Percentiles rank a stretch among this genome's conserved stretches.
Evolutionary conservation across 2,329 filamentous ascomycete species (phyloP).

Genomic region (Beauveria sp.): DNA sequence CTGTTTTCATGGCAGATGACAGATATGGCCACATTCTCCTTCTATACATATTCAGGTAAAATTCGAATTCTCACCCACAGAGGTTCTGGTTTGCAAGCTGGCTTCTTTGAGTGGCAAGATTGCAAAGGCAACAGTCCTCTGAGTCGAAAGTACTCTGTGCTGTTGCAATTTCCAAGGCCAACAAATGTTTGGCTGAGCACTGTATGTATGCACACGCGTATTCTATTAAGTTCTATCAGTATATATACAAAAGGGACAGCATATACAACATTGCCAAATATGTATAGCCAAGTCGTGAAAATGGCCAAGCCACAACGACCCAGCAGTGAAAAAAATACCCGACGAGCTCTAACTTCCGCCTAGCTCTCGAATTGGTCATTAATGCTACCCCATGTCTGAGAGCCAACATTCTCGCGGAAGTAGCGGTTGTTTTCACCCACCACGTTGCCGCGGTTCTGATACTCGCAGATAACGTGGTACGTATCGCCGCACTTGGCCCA

Average conservation of each 20-base stretch:
- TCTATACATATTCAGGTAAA: no score
- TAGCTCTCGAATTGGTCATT: neutral
- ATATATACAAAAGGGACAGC: neutral
- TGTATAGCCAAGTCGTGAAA: neutral
- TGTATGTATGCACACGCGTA: no score
- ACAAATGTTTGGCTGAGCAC: no score
- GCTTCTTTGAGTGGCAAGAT: no score
- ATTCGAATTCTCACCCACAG: no score
- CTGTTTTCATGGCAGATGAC: neutral
- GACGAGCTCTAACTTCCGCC: neutral
- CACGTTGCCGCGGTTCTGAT: slow-evolving; percentile 11
- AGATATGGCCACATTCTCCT: no score
- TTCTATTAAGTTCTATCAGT: neutral
- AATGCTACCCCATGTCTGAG: slow-evolving; percentile 1
- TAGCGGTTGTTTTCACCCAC: neutral
- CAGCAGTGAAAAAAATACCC: neutral
- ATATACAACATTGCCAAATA: neutral
- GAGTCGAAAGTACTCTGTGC: no score
- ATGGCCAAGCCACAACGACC: neutral
- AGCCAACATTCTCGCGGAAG: slow-evolving; percentile 11
- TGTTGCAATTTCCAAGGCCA: no score
- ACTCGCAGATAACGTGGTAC: slow-evolving; percentile 15
- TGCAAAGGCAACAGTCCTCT: no score
- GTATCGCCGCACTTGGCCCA: slow-evolving; percentile 10
- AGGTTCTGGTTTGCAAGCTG: no score